Percentiles rank a stretch among this genome's conserved stretches.
phyloP scores from a whole-genome alignment of 2,329 filamentous ascomycete genomes.

The Chrysoporthe austroafricana region DNA sequence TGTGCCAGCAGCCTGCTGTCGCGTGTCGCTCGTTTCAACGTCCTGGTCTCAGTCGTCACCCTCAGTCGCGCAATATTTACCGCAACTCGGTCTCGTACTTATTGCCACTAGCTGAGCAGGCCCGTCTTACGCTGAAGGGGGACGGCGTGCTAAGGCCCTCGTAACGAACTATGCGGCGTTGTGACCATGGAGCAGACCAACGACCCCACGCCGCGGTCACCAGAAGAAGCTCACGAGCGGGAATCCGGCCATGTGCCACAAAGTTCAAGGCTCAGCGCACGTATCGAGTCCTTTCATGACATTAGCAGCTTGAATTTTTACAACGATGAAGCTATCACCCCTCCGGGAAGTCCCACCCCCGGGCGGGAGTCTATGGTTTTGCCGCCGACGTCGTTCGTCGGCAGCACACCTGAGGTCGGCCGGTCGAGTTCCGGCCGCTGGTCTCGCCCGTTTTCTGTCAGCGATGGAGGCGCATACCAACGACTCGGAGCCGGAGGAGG shows the following conservation, averaged over 20 bases:
- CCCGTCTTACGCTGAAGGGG: neutral
- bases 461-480: slow-evolving; percentile 30
- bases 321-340: slow-evolving; percentile 49
- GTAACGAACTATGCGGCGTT: neutral
- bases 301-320: slow-evolving; percentile 45
- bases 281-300: slow-evolving; percentile 39
- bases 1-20: neutral
- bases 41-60: neutral
- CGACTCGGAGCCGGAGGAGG: slow-evolving; percentile 18
- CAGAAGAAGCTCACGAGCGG: neutral
- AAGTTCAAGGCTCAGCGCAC: slow-evolving; percentile 18
- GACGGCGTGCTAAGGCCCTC: neutral
- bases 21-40: neutral
- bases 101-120: neutral
- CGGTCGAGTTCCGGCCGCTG: neutral
- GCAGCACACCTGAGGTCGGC: slow-evolving; percentile 1
- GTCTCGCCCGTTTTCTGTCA: neutral
- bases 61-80: neutral
- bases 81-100: neutral
- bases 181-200: slow-evolving; percentile 8
- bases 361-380: slow-evolving; percentile 46
- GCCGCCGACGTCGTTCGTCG: slow-evolving; percentile 39
- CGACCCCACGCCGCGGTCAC: neutral
- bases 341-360: slow-evolving; percentile 28
- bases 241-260: neutral